These are phyloP conservation scores for Phallus indusiatus DNA, from an alignment of 768 basidiomycete genomes.

Conservation along the genomic window DNA sequence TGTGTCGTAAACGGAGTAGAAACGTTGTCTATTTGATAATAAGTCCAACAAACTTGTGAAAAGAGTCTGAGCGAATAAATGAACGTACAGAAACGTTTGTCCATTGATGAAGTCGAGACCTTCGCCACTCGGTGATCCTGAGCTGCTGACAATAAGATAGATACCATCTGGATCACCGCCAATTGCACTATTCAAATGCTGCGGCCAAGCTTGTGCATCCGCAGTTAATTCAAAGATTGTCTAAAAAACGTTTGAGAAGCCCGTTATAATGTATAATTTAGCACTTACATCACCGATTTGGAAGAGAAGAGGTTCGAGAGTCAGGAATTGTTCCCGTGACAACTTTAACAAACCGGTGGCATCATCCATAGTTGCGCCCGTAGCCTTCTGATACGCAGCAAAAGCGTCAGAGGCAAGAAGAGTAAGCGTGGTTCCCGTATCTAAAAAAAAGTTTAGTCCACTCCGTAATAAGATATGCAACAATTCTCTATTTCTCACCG, in stretches of 20 bases:
- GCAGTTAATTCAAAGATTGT: conserved; percentile 10
- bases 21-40: conserved; percentile 12
- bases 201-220: conserved; percentile 25
- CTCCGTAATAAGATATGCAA: no score
- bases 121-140: conserved; percentile 16
- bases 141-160: conserved; percentile 26
- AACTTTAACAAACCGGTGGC: background rate
- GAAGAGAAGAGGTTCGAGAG: background rate
- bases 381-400: conserved; percentile 29
- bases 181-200: conserved; percentile 24
- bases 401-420: conserved; percentile 27
- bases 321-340: background rate
- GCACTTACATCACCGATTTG: background rate
- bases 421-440: conserved; percentile 28
- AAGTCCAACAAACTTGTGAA: no score
- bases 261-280: no score
- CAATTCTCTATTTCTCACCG: no score
- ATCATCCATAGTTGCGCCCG: conserved; percentile 18
- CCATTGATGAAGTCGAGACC: conserved; percentile 32
- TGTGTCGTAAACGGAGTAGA: conserved; percentile 15
- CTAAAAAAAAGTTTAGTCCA: no score
- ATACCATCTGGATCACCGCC: conserved; percentile 23
- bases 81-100: conserved; percentile 15
- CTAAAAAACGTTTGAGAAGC: no score
- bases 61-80: background rate